These are phyloP conservation scores for Botryosphaeria dothidea DNA, from an alignment of 2,329 filamentous ascomycete genomes.

Conservation along the genomic window DNA sequence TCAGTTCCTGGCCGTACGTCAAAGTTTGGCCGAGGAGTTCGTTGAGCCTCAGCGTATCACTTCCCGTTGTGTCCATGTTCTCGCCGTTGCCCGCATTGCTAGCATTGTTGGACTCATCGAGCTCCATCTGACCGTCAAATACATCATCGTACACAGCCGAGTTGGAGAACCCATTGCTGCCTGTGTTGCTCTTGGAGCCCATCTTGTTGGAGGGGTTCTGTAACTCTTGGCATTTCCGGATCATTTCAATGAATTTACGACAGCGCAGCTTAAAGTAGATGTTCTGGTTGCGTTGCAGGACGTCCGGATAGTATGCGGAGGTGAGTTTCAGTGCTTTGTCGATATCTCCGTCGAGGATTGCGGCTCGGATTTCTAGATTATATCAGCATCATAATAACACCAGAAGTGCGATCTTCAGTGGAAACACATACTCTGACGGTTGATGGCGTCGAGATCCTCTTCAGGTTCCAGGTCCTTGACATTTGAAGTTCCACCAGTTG, in stretches of 20 bases:
- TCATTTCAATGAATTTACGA: slow-evolving; percentile 92
- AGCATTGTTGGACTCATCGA: slow-evolving; percentile 51
- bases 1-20: slow-evolving; percentile 75
- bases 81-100: slow-evolving; percentile 6
- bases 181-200: slow-evolving; percentile 27
- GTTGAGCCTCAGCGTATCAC: slow-evolving; percentile 37
- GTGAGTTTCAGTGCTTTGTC: slow-evolving; percentile 86
- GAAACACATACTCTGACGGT: slow-evolving; percentile 73
- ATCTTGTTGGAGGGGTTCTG: slow-evolving; percentile 37
- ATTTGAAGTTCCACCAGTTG: slow-evolving; percentile 51
- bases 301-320: slow-evolving; percentile 73
- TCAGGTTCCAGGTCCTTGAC: slow-evolving; percentile 65
- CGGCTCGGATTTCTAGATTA: slow-evolving; percentile 72
- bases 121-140: slow-evolving; percentile 58
- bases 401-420: too few species aligned
- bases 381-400: neutral
- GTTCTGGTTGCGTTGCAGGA: slow-evolving; percentile 76
- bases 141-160: slow-evolving; percentile 47
- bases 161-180: slow-evolving; percentile 33
- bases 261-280: slow-evolving; percentile 88
- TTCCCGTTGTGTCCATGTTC: slow-evolving; percentile 33
- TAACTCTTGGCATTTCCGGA: slow-evolving; percentile 42
- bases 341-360: slow-evolving; percentile 89
- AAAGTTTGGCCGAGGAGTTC: slow-evolving; percentile 70
- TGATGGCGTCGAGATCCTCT: slow-evolving; percentile 83